Evolutionary conservation across 306 rosid species (phyloP).

Genomic region (Corylus heterophylla): DNA sequence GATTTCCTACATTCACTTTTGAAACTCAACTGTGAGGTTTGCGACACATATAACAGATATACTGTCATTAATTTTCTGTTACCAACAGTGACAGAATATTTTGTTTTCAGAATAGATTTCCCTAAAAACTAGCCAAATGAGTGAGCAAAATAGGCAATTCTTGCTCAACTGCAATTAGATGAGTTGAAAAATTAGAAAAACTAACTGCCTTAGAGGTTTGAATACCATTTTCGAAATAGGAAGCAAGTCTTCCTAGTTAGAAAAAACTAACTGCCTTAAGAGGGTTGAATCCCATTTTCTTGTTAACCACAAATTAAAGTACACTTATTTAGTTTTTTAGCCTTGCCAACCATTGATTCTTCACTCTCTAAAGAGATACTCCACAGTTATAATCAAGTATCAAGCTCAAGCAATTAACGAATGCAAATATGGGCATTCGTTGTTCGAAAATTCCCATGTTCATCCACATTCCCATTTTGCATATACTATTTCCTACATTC

Average conservation of each 20-base stretch:
- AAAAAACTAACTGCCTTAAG: too few species aligned
- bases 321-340: not conserved
- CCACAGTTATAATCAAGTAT: not conserved
- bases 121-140: not conserved
- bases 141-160: not conserved
- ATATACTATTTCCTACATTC: too few species aligned
- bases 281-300: not conserved
- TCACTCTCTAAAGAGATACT: not conserved
- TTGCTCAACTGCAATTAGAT: too few species aligned
- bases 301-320: not conserved
- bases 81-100: not conserved
- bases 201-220: not conserved
- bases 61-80: not conserved
- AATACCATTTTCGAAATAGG: too few species aligned
- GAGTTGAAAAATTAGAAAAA: not conserved
- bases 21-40: not conserved
- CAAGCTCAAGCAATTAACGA: too few species aligned
- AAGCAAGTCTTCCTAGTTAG: too few species aligned
- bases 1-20: not conserved
- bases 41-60: not conserved
- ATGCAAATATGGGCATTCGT: too few species aligned
- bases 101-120: not conserved
- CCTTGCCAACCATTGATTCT: not conserved
- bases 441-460: too few species aligned
- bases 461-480: too few species aligned